Conservation (phyloP, 192 early-diverging fungal species). For the Chytriomyces confervae region DNA sequence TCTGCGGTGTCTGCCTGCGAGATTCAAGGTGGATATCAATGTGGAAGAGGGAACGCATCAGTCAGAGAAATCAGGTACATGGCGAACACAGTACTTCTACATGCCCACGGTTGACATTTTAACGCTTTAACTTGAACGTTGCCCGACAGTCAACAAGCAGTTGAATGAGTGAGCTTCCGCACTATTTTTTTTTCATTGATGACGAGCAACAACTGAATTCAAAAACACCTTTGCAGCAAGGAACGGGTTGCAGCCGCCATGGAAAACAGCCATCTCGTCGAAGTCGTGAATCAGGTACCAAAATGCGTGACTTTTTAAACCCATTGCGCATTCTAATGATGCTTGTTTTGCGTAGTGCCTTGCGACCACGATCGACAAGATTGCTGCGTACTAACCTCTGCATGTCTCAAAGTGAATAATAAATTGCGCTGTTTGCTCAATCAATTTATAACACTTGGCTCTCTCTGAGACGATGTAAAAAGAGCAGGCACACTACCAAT, state of each 20-base stretch:
- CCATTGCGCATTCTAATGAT: slow-evolving; percentile 31
- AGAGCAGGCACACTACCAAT: too few species aligned
- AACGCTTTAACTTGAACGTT: not conserved
- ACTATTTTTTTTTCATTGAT: not conserved
- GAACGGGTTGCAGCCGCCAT: slow-evolving; percentile 97
- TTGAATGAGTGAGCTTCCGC: slow-evolving; percentile 74
- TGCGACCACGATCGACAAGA: slow-evolving; percentile 34
- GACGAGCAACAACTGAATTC: not conserved
- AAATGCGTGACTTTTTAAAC: not conserved
- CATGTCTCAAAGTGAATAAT: too few species aligned
- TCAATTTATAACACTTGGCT: too few species aligned
- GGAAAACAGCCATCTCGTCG: slow-evolving; percentile 91
- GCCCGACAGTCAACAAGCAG: slow-evolving; percentile 86
- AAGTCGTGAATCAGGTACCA: slow-evolving; percentile 87
- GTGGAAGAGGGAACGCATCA: slow-evolving; percentile 95
- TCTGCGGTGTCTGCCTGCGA: slow-evolving; percentile 81
- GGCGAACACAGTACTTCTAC: not conserved
- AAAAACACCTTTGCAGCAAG: slow-evolving; percentile 58
- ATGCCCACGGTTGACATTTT: not conserved
- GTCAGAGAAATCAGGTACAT: slow-evolving; percentile 74
- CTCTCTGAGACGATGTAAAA: too few species aligned
- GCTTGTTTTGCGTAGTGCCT: slow-evolving; percentile 36
- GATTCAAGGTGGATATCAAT: slow-evolving; percentile 93
- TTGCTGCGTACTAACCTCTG: not conserved
- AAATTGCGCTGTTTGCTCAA: too few species aligned